Percentiles rank a stretch among this genome's conserved stretches.
Conservation (phyloP, 805 yeast genomes). For the Myxozyma lipomycoides region DNA sequence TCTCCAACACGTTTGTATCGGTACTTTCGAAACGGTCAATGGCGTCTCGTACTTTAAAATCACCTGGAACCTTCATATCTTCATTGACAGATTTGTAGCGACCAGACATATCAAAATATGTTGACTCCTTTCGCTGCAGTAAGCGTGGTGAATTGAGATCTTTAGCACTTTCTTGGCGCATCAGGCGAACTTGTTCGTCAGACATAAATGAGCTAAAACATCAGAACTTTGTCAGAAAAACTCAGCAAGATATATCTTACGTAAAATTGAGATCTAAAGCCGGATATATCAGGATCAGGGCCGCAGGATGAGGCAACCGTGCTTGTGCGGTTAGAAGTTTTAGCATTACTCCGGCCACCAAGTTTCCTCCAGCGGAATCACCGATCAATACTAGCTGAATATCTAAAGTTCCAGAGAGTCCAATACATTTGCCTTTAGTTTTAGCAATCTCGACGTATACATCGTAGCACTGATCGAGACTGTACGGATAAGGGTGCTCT, state of each 20-base stretch:
- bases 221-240: not conserved
- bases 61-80: conserved; percentile 3
- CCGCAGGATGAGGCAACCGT: conserved; percentile 27
- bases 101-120: conserved; percentile 22
- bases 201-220: conserved; percentile 28
- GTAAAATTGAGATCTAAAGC: conserved; percentile 33
- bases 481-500: conserved; percentile 33
- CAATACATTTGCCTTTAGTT: conserved; percentile 31
- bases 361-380: conserved; percentile 35
- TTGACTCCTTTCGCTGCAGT: conserved; percentile 27
- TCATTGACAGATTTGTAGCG: conserved; percentile 1
- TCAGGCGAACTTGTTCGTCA: conserved; percentile 30
- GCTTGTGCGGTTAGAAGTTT: conserved; percentile 18
- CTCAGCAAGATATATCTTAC: conserved; percentile 11
- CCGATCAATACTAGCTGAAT: conserved; percentile 30
- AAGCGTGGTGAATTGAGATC: conserved; percentile 23
- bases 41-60: conserved; percentile 8
- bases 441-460: conserved; percentile 29
- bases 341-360: conserved; percentile 30
- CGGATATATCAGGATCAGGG: conserved; percentile 33
- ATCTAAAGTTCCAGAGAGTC: conserved; percentile 28
- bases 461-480: conserved; percentile 32
- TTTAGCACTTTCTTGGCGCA: conserved; percentile 28
- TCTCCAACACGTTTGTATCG: conserved; percentile 7
- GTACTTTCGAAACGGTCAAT: not conserved